Conservation (phyloP, 2,329 filamentous ascomycete species). For the Chalaropsis ovoidea region DNA sequence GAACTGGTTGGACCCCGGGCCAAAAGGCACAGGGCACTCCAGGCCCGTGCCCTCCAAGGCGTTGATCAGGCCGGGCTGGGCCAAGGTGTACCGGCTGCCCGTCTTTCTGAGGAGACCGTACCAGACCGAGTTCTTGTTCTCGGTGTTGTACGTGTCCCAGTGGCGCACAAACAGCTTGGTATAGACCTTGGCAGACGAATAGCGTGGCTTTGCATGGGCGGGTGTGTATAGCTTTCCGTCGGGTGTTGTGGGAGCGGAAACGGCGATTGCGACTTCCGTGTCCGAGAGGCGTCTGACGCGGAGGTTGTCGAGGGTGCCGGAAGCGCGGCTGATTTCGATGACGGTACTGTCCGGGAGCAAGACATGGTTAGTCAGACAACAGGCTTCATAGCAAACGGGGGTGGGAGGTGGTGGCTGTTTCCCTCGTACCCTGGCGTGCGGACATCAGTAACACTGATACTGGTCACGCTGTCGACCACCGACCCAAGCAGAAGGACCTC, state of each 20-base stretch:
- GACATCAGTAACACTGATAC: constrained; percentile 35
- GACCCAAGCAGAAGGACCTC: constrained; percentile 48
- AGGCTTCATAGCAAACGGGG: background rate
- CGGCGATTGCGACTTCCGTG: constrained; percentile 44
- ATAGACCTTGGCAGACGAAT: constrained; percentile 60
- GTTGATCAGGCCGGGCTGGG: constrained; percentile 46
- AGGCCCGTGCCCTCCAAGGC: constrained; percentile 50
- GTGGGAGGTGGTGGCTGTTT: background rate
- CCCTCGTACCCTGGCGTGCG: constrained; percentile 21
- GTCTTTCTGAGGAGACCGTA: constrained; percentile 49
- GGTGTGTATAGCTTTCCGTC: constrained; percentile 61
- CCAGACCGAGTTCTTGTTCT: constrained; percentile 62
- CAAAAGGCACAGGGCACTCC: constrained; percentile 62
- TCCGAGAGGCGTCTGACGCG: constrained; percentile 45
- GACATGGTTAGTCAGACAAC: background rate
- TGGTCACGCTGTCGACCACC: constrained; percentile 40
- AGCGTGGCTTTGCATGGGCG: constrained; percentile 47
- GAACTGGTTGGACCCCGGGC: constrained; percentile 72
- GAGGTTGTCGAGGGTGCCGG: constrained; percentile 47
- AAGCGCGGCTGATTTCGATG: constrained; percentile 19
- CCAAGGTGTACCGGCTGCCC: constrained; percentile 34
- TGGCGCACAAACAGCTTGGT: constrained; percentile 67
- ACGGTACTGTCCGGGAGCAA: constrained; percentile 5
- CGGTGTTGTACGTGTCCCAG: constrained; percentile 67
- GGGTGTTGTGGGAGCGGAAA: constrained; percentile 55